phyloP scores from a whole-genome alignment of 164 flowering plant species.

The Kingdonia uniflora region DNA sequence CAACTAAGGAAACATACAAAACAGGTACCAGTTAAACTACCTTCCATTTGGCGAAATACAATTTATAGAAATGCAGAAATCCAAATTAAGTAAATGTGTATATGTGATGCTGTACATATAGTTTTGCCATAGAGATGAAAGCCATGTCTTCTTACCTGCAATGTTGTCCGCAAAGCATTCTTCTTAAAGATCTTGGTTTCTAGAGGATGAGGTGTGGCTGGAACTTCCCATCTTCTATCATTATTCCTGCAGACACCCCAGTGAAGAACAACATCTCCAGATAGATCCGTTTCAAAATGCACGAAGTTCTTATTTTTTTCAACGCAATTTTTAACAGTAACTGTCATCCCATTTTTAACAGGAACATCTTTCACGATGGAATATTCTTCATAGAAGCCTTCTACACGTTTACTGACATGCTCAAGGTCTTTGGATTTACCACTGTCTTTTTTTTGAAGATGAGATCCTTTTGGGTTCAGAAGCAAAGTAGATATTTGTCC shows the following conservation, averaged over 20 bases:
- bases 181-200: constrained; percentile 56
- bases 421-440: constrained; percentile 20
- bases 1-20: neutral
- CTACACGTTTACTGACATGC: constrained; percentile 24
- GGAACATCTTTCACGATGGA: constrained; percentile 42
- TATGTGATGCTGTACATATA: neutral
- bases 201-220: constrained; percentile 58
- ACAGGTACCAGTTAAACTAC: no score
- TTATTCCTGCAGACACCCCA: constrained; percentile 84
- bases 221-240: constrained; percentile 71
- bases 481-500: constrained; percentile 44
- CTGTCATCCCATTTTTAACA: constrained; percentile 33
- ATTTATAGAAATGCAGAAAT: no score
- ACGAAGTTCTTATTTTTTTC: constrained; percentile 45
- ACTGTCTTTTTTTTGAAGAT: constrained; percentile 20
- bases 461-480: constrained; percentile 30
- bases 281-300: constrained; percentile 67
- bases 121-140: neutral
- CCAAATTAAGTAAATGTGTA: no score
- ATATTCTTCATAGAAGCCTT: constrained; percentile 70
- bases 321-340: constrained; percentile 47
- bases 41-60: no score
- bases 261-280: constrained; percentile 76
- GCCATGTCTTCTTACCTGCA: constrained; percentile 41
- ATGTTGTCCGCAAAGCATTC: constrained; percentile 69